Conservation (phyloP, 345 rosid species). For the Citrus australasica region DNA sequence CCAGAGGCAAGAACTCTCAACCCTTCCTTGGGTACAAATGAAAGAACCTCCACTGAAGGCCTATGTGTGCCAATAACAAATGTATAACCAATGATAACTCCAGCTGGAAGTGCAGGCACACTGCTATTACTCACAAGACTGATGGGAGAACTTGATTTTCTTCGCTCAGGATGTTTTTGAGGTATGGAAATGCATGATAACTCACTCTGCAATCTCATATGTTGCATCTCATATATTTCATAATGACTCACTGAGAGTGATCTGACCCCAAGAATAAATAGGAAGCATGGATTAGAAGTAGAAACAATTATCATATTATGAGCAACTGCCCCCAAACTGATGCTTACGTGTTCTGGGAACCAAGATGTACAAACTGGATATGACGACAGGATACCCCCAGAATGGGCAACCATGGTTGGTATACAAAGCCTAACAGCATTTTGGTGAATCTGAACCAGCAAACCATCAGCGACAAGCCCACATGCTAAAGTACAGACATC, state of each 20-base stretch:
- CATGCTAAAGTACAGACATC: conserved; percentile 95
- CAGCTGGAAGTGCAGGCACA: conserved; percentile 50
- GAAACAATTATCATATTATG: conserved; percentile 68
- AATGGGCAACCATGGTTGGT: conserved; percentile 80
- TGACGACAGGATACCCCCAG: conserved; percentile 66
- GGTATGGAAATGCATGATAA: conserved; percentile 87
- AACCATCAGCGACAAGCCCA: conserved; percentile 81
- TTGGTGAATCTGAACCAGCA: conserved; percentile 85
- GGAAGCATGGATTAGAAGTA: conserved; percentile 87
- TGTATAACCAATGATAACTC: conserved; percentile 53
- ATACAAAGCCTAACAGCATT: conserved; percentile 83
- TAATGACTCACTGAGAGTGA: conserved; percentile 47
- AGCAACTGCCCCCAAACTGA: conserved; percentile 96
- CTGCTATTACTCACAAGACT: conserved; percentile 23
- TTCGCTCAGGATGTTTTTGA: conserved; percentile 48
- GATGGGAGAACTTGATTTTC: conserved; percentile 30
- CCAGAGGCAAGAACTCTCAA: conserved; percentile 79
- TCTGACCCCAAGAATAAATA: conserved; percentile 75
- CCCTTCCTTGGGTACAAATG: conserved; percentile 60
- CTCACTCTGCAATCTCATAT: conserved; percentile 69
- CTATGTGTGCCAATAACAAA: conserved; percentile 92
- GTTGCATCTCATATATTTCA: conserved; percentile 79
- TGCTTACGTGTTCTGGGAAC: conserved; percentile 65
- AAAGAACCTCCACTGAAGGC: conserved; percentile 92
- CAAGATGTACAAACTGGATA: conserved; percentile 80